Percentiles rank a stretch among this genome's conserved stretches.
Evolutionary conservation across 1,139 yeast species (phyloP).

Genomic region (Pichia sp.): DNA sequence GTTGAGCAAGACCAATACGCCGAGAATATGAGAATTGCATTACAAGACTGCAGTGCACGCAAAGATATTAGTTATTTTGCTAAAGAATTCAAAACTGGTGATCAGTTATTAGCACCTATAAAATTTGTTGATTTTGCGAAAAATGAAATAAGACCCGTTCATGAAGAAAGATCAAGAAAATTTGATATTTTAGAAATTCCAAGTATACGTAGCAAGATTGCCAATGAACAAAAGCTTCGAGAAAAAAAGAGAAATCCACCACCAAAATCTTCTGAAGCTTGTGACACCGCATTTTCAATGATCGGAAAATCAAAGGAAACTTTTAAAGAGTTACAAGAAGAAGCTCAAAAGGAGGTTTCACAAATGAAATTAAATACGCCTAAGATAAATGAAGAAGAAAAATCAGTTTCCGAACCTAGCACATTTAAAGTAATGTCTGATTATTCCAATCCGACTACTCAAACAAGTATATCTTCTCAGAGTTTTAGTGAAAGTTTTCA

Average conservation of each 20-base stretch:
- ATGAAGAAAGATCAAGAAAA: slow-evolving; percentile 18
- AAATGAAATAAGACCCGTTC: slow-evolving; percentile 28
- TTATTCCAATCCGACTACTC: slow-evolving; percentile 47
- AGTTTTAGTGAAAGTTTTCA: slow-evolving; percentile 12
- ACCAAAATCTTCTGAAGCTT: slow-evolving; percentile 24
- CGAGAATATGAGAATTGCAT: slow-evolving; percentile 58
- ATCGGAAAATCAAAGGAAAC: slow-evolving; percentile 26
- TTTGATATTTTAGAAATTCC: slow-evolving; percentile 16
- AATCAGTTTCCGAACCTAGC: slow-evolving; percentile 24
- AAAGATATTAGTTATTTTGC: slow-evolving; percentile 57
- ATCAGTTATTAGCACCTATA: slow-evolving; percentile 53
- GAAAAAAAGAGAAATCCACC: slow-evolving; percentile 30
- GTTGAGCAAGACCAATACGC: slow-evolving; percentile 73
- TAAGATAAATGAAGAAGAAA: slow-evolving; percentile 1
- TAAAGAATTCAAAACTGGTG: slow-evolving; percentile 58
- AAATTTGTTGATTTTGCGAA: slow-evolving; percentile 43
- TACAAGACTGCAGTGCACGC: slow-evolving; percentile 64
- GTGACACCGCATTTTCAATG: slow-evolving; percentile 22
- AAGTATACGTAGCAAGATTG: background rate
- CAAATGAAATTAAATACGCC: slow-evolving; percentile 6
- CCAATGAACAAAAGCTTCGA: background rate
- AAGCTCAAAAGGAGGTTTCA: slow-evolving; percentile 24
- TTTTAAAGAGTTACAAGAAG: slow-evolving; percentile 24
- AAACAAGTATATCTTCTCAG: slow-evolving; percentile 16
- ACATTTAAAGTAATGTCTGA: slow-evolving; percentile 27